Percentiles rank a stretch among this genome's conserved stretches.
phyloP scores from a whole-genome alignment of 2,329 filamentous ascomycete species.

The Microsporum canis region DNA sequence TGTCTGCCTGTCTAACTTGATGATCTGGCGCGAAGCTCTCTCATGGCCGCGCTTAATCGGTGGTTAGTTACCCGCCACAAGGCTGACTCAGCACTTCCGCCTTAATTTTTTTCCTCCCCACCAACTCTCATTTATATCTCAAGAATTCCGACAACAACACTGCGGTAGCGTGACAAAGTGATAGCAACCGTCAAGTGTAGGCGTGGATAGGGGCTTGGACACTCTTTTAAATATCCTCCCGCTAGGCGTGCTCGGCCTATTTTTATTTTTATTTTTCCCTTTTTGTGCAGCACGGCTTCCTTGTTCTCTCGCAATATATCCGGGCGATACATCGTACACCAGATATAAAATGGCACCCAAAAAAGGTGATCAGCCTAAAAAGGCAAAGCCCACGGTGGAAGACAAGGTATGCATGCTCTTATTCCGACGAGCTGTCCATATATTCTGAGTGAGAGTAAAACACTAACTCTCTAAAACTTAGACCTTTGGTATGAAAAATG shows the following conservation, averaged over 20 bases:
- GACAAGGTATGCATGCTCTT: constrained; percentile 51
- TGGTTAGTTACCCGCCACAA: neutral
- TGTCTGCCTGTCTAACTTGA: neutral
- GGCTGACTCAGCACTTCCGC: neutral
- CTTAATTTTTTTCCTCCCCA: neutral
- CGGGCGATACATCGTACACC: neutral
- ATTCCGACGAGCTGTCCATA: neutral
- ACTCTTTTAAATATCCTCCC: neutral
- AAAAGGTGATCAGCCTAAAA: constrained; percentile 36
- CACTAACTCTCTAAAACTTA: constrained; percentile 16
- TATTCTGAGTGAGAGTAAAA: neutral
- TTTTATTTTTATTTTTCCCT: neutral
- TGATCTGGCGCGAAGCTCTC: neutral
- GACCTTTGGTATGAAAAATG: constrained; percentile 99
- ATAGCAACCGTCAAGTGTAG: neutral
- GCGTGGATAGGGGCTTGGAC: neutral
- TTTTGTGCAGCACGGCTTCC: neutral
- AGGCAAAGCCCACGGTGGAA: constrained; percentile 50
- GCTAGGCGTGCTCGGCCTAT: neutral
- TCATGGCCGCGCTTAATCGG: neutral
- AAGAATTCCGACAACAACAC: constrained; percentile 3
- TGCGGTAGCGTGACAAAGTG: neutral
- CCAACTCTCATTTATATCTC: neutral
- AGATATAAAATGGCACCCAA: constrained; percentile 36
- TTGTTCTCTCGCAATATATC: neutral